phyloP scores from a whole-genome alignment of 345 rosid genomes.

The Rhizophora apiculata region DNA sequence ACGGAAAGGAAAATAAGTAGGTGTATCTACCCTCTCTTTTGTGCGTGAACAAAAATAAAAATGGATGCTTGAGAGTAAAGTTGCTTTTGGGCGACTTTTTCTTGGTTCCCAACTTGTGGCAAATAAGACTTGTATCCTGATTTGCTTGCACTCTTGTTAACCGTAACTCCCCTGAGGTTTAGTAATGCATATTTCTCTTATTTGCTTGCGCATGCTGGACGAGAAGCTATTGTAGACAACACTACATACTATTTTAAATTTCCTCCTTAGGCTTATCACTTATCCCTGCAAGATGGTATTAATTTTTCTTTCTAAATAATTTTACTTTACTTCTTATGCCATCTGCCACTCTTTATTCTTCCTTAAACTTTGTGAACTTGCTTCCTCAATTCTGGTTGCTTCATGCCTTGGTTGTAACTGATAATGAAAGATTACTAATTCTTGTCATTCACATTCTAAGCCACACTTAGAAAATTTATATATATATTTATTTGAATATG shows the following conservation, averaged over 20 bases:
- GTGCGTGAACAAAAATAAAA: too few relatives aligned
- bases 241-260: constrained; percentile 51
- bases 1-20: too few relatives aligned
- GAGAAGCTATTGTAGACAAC: constrained; percentile 55
- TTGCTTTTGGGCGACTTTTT: too few relatives aligned
- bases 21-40: too few relatives aligned
- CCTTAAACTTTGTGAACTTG: not conserved
- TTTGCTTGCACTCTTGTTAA: not conserved
- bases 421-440: too few relatives aligned
- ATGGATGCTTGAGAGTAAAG: too few relatives aligned
- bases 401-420: too few relatives aligned
- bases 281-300: constrained; percentile 75
- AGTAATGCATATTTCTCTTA: not conserved
- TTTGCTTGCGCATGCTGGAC: constrained; percentile 45
- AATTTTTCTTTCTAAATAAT: not conserved
- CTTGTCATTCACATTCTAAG: too few relatives aligned
- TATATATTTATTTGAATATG: constrained; percentile 8
- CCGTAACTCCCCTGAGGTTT: not conserved
- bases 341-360: not conserved
- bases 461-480: not conserved
- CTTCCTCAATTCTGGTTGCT: too few relatives aligned
- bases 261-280: constrained; percentile 46
- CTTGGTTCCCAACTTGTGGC: too few relatives aligned
- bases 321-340: not conserved
- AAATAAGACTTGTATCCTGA: not conserved